phyloP scores from a whole-genome alignment of 208 protist species.

The Angomonas ambiguus region DNA sequence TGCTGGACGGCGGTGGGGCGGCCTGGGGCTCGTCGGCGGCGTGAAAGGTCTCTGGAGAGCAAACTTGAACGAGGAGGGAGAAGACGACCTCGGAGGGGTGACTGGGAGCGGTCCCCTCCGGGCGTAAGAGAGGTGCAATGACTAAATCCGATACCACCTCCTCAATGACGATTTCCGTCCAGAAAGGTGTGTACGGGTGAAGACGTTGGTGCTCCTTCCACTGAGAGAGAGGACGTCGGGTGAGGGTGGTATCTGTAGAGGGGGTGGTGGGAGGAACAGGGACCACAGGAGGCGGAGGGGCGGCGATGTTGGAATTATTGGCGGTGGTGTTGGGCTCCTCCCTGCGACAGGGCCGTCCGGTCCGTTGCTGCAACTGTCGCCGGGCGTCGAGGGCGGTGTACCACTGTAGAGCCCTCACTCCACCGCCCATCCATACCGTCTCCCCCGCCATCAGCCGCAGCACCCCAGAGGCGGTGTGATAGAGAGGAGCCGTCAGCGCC shows the following conservation, averaged over 20 bases:
- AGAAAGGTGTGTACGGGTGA: slow-evolving; percentile 23
- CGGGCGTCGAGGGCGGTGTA: slow-evolving; percentile 7
- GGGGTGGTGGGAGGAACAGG: too few species aligned
- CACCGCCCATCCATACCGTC: neutral
- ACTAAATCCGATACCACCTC: slow-evolving; percentile 58
- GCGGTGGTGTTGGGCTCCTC: too few species aligned
- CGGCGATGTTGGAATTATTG: too few species aligned
- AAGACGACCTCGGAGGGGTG: neutral
- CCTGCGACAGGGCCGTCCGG: neutral
- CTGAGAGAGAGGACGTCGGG: neutral
- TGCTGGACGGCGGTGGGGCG: too few species aligned
- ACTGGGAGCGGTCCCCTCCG: neutral
- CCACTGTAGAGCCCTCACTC: neutral
- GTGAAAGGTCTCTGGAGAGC: neutral
- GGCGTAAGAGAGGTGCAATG: slow-evolving; percentile 14
- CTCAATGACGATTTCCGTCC: slow-evolving; percentile 45
- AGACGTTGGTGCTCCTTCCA: neutral
- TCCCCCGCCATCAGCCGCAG: neutral
- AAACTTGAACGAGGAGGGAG: neutral
- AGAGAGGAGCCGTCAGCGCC: neutral
- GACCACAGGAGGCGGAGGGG: too few species aligned
- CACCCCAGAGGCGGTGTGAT: neutral
- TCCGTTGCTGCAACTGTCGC: neutral
- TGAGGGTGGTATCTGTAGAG: neutral
- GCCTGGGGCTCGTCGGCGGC: too few species aligned